Evolutionary conservation across 2,329 filamentous ascomycete species (phyloP), one percentile per base, ranked within the genome.

Genomic region (Pyrenochaeta sp.): DNA sequence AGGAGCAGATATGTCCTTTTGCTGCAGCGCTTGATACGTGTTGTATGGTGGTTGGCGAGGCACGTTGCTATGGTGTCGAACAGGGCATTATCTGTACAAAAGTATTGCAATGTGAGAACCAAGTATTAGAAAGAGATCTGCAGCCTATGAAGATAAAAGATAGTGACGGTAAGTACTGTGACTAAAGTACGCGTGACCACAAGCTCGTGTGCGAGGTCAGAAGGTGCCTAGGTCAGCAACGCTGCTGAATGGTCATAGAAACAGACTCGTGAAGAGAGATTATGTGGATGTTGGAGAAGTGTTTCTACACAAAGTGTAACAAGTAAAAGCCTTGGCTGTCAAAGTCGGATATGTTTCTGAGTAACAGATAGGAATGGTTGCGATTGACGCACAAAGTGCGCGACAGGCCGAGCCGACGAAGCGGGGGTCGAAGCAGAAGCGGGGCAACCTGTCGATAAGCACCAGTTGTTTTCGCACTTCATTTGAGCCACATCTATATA

Each of bases 401-500:
- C 36, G 48, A 40, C 29, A 29, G 39, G 6, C 40, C 51, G 39
- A 43, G 15, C 18, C 56, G 45, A 41, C 41, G 37, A 51, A 43
- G 57, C 46, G 53, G 54, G 49, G 51, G 40, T 49, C 35, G 21
- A 30, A n/a, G 43, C 30, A 45, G 40, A 36, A 50, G 48, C 39
- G 53, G 56, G 49, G 56, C 56, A 47, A 15, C 29, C 14, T 39
- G 33, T 27, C 11, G 51, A 37, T 46, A 45, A 45, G 49, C 45
- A 43, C 20, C 40, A 40, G 20, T 20, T 10, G 10, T 20, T 14
- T 27, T 27, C 23, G 9, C 23, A 27, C 23, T 27, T 9, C 23
- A 27, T 27, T 9, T 27, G 9, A 27, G 23, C 23, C 23, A 27
- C 9, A 9, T 9, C 23, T 5, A 9, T 27, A 27, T 27, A 9